phyloP scores from a whole-genome alignment of 768 basidiomycete species.

The Mycena filopes region DNA sequence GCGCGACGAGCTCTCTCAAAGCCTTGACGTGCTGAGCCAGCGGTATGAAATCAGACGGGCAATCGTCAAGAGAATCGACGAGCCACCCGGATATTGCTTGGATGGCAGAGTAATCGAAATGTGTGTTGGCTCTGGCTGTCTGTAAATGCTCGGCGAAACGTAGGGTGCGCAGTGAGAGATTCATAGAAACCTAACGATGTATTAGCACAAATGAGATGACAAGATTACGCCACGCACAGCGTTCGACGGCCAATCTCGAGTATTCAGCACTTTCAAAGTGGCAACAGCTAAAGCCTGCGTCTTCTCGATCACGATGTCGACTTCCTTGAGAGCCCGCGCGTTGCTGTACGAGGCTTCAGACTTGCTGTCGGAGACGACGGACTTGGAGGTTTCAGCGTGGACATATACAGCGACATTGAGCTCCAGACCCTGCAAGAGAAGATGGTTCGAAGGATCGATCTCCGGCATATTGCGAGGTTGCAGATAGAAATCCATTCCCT shows the following conservation, averaged over 20 bases:
- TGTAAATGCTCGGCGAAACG: constrained; percentile 55
- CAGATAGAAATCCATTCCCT: constrained; percentile 66
- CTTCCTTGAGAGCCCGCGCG: constrained; percentile 30
- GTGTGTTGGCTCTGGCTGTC: constrained; percentile 45
- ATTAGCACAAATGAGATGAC: neutral
- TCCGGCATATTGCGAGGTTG: constrained; percentile 42
- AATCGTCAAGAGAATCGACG: constrained; percentile 48
- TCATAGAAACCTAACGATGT: constrained; percentile 43
- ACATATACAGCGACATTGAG: constrained; percentile 54
- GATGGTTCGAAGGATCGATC: constrained; percentile 41
- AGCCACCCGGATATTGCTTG: constrained; percentile 70
- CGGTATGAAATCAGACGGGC: constrained; percentile 45
- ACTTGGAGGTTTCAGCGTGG: constrained; percentile 41
- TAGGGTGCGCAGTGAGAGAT: constrained; percentile 50
- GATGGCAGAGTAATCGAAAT: constrained; percentile 74
- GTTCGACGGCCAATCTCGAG: constrained; percentile 11
- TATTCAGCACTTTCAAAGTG: constrained; percentile 28
- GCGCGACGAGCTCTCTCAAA: constrained; percentile 62
- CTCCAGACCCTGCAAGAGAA: constrained; percentile 53
- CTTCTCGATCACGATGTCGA: constrained; percentile 32
- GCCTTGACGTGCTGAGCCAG: constrained; percentile 45
- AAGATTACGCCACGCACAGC: constrained; percentile 38
- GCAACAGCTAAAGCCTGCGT: constrained; percentile 26
- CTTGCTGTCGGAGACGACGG: constrained; percentile 2
- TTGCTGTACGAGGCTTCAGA: constrained; percentile 30